Conservation (phyloP, 2,329 filamentous ascomycete species). For the Hypoxylon sp. region DNA sequence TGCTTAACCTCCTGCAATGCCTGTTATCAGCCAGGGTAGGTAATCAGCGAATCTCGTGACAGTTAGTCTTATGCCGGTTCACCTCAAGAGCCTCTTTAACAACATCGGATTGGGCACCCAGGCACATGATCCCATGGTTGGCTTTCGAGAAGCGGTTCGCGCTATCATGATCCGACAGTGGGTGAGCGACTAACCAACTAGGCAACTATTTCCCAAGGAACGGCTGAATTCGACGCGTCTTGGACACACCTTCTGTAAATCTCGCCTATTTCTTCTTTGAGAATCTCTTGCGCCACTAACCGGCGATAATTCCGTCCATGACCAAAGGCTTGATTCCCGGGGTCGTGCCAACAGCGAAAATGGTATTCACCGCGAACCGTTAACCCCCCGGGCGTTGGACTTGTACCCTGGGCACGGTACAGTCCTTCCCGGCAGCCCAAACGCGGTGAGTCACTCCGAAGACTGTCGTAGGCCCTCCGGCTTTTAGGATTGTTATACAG, state of each 20-base stretch:
- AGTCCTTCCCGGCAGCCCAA: conserved; percentile 15
- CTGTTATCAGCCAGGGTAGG: conserved; percentile 34
- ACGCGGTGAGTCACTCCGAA: conserved; percentile 15
- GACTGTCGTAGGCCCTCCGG: conserved; percentile 13
- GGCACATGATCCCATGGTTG: conserved; percentile 24
- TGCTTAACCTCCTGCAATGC: conserved; percentile 35
- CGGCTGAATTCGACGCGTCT: conserved; percentile 19
- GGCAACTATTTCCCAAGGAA: conserved; percentile 16
- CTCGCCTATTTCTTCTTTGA: conserved; percentile 12
- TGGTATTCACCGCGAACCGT: conserved; percentile 11
- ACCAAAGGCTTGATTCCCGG: conserved; percentile 6
- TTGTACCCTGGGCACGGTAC: conserved; percentile 14
- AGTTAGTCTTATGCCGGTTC: conserved; percentile 30
- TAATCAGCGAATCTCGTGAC: conserved; percentile 37
- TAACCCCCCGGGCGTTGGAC: conserved; percentile 1
- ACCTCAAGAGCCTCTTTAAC: conserved; percentile 43
- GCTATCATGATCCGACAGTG: conserved; percentile 24
- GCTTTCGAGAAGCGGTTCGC: conserved; percentile 20
- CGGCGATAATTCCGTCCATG: conserved; percentile 9
- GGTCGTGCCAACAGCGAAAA: conserved; percentile 4
- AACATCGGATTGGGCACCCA: conserved; percentile 25
- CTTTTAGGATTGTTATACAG: conserved; percentile 7
- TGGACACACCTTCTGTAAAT: conserved; percentile 5
- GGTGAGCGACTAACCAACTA: conserved; percentile 19
- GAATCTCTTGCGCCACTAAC: conserved; percentile 13